Conservation (phyloP, 140 eudicot species). For the Flaveria floridana region DNA sequence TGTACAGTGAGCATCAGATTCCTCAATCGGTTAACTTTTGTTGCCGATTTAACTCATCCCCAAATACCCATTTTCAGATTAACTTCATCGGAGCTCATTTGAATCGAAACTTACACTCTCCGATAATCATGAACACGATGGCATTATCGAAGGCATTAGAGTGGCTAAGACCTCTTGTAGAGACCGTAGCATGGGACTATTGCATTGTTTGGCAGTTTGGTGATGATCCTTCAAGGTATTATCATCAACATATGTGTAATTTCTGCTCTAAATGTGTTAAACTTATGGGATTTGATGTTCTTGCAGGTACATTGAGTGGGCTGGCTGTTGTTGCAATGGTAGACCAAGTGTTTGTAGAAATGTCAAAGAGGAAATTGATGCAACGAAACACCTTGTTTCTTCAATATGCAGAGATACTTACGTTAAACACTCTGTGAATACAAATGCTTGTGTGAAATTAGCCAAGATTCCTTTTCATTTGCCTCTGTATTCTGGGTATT, state of each 20-base stretch:
- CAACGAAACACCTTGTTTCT: conserved; percentile 23
- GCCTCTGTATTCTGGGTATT: conserved; percentile 70
- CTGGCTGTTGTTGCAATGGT: conserved; percentile 77
- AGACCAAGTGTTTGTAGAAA: conserved; percentile 31
- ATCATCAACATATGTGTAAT: not conserved
- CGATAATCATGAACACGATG: conserved; percentile 12
- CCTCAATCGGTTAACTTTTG: not conserved
- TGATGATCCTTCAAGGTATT: conserved; percentile 69
- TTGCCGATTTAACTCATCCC: conserved; percentile 10
- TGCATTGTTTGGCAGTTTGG: conserved; percentile 70
- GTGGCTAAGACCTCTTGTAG: conserved; percentile 46
- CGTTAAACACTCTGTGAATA: conserved; percentile 43
- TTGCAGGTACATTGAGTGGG: conserved; percentile 69
- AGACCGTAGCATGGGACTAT: conserved; percentile 56
- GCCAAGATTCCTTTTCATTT: conserved; percentile 57
- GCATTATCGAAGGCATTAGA: conserved; percentile 29
- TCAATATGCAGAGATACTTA: conserved; percentile 56
- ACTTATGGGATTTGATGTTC: not conserved
- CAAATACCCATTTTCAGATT: not conserved
- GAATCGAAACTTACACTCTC: not conserved
- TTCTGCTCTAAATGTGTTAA: not conserved
- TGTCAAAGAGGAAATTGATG: conserved; percentile 46
- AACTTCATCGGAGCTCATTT: not conserved
- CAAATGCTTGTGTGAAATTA: conserved; percentile 56
- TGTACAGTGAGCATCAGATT: conserved; percentile 24